These are phyloP conservation scores for Psilocybe sp. DNA, from an alignment of 768 basidiomycete species.

Conservation along the genomic window DNA sequence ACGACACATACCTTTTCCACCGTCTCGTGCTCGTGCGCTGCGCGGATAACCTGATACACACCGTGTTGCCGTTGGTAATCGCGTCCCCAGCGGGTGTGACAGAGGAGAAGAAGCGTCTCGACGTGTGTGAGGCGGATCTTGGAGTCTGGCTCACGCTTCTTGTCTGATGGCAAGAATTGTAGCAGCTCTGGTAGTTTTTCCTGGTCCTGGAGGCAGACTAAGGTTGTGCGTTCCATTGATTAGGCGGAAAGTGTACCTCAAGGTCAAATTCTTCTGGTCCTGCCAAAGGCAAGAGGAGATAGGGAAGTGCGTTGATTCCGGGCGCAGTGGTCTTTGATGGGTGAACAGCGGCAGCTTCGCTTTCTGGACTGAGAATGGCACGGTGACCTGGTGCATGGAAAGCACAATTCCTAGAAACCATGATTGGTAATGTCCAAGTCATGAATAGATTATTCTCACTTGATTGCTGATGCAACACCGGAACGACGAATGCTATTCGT, in stretches of 20 bases:
- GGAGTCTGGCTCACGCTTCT: slow-evolving; percentile 78
- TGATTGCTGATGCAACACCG: slow-evolving; percentile 84
- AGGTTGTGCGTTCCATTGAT: background rate
- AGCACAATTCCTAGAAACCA: slow-evolving; percentile 65
- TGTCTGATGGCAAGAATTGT: slow-evolving; percentile 85
- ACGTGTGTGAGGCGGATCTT: slow-evolving; percentile 77
- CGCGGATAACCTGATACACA: slow-evolving; percentile 82
- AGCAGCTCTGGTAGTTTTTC: slow-evolving; percentile 81
- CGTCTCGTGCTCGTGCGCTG: slow-evolving; percentile 72
- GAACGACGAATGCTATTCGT: slow-evolving; percentile 81
- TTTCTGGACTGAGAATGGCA: slow-evolving; percentile 69
- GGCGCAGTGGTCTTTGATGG: slow-evolving; percentile 59
- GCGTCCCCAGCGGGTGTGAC: slow-evolving; percentile 86
- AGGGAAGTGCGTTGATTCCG: slow-evolving; percentile 83
- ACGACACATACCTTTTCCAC: slow-evolving; percentile 63
- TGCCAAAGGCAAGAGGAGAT: slow-evolving; percentile 85
- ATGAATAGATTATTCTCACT: slow-evolving; percentile 44
- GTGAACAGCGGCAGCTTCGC: slow-evolving; percentile 49
- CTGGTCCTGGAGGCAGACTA: slow-evolving; percentile 57
- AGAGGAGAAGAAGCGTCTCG: slow-evolving; percentile 87
- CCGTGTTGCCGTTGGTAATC: slow-evolving; percentile 78
- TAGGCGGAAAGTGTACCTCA: slow-evolving; percentile 49
- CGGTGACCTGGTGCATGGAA: slow-evolving; percentile 69
- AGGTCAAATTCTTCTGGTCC: slow-evolving; percentile 95
- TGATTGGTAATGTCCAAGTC: slow-evolving; percentile 10